Conservation (phyloP, 805 yeast species). For the Saccharomycopsis sp. region DNA sequence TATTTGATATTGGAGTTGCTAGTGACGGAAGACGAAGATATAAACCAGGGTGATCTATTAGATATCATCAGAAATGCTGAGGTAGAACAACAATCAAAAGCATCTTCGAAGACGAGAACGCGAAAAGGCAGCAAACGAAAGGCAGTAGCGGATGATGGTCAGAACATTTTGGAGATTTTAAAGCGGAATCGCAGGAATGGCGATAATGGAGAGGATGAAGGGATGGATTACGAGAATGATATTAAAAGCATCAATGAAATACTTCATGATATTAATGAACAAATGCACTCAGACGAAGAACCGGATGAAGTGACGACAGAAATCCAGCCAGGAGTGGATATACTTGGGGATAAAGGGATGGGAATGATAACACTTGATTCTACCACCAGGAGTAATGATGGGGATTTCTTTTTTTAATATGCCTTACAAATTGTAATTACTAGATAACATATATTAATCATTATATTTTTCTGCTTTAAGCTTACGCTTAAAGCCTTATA, state of each 20-base stretch:
- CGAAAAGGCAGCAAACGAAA: not conserved
- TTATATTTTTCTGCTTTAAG: too few species aligned
- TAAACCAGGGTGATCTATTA: conserved; percentile 12
- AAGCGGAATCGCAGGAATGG: conserved; percentile 23
- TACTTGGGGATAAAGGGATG: not conserved
- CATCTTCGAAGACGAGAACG: not conserved
- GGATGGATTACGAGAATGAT: conserved; percentile 19
- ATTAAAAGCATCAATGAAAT: conserved; percentile 28
- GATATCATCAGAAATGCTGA: conserved; percentile 16
- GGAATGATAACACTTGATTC: not conserved
- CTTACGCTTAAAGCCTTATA: too few species aligned
- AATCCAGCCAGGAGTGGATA: not conserved
- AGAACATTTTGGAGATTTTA: conserved; percentile 7
- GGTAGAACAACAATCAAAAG: conserved; percentile 7
- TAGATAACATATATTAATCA: not conserved
- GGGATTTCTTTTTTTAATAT: not conserved
- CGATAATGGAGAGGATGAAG: conserved; percentile 16
- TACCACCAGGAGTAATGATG: not conserved
- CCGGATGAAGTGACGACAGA: not conserved
- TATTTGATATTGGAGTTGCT: conserved; percentile 16
- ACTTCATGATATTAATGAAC: conserved; percentile 11
- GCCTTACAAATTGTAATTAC: not conserved
- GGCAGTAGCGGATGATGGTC: not conserved
- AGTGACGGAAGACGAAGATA: conserved; percentile 17
- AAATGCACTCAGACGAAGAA: not conserved